Base-by-base conservation (phyloP, 2,329 filamentous ascomycete genomes). In the Nemania diffusa region DNA sequence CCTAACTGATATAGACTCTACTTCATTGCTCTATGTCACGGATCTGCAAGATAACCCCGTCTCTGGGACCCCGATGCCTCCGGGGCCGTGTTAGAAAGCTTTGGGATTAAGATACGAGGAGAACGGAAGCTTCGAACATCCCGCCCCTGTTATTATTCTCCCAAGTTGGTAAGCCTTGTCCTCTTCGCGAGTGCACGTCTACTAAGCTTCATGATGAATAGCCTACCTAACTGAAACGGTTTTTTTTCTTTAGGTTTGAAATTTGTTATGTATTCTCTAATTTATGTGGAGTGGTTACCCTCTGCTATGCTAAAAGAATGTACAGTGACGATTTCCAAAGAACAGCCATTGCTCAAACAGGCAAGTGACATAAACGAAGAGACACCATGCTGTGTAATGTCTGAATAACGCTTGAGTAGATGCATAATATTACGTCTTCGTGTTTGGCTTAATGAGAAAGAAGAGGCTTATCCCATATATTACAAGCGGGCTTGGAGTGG, bases 401-500 rank as follows among this genome's bases (percentile, higher is more conserved):
- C 57, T 27, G 62, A 57, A 53, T 55, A 71, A 68, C 66, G 67
- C 62, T 67, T 34, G 57, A 62, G 65, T 20, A 57, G 44, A 59
- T 59, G 34, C 40, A 62, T 58, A 44, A 51, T 67, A 62, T 34
- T 20, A 22, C n/a, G 24, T 34, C 24, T 40, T 29, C 5, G 9
- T 22, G 44, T n/a, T n/a, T 13, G 24, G 22, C 32, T 62, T 20
- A 52, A 58, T 51, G 40, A 56, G 34, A 34, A 22, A 24, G 27
- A n/a, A 65, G 7, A 1, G 20, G 24, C 40, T 13, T 32, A 26
- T 50, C 46, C 44, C 22, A 37, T 9, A 50, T 34, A 72, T 84
- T 85, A 97, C 80, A 97, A 82, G 73, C 92, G 88, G 79, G 92
- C 94, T 81, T 97, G 93, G 67, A 96, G 84, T 52, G 88, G 87